Percentiles rank a stretch among this genome's conserved stretches.
phyloP scores from a whole-genome alignment of 116 monocot genomes.

The Trichopus zeylanicus region DNA sequence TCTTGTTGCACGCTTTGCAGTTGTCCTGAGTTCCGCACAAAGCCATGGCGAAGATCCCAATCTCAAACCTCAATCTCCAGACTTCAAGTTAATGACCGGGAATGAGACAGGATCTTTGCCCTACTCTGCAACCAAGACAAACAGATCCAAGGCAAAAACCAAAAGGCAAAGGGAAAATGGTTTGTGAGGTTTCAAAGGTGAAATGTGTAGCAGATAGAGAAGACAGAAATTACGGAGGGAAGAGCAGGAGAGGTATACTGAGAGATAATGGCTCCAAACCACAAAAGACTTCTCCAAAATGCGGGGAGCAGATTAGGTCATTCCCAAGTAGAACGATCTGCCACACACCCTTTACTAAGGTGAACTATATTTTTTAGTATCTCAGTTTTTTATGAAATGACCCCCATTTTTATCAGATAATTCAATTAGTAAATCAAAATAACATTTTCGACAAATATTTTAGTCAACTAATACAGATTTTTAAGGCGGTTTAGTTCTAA shows the following conservation, averaged over 20 bases:
- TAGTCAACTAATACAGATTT: no score
- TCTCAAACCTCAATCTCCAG: neutral
- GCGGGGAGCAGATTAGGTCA: conserved; percentile 16
- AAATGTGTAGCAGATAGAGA: neutral
- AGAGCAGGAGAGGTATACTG: conserved; percentile 13
- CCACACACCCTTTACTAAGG: no score
- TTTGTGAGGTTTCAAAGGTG: no score
- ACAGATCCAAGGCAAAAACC: neutral
- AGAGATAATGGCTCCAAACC: conserved; percentile 5
- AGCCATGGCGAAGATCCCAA: conserved; percentile 34
- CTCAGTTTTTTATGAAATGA: no score
- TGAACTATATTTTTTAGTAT: no score
- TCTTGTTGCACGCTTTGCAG: conserved; percentile 90
- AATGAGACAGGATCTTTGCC: no score
- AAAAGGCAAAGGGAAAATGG: neutral
- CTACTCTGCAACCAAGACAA: conserved; percentile 2
- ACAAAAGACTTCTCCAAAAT: no score
- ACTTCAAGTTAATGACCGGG: neutral
- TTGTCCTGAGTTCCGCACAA: conserved; percentile 90
- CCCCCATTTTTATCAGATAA: no score
- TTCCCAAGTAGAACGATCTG: no score
- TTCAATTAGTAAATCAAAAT: no score
- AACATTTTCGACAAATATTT: no score
- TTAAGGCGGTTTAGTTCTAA: no score
- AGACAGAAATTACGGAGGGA: conserved; percentile 20